Evolutionary conservation across 2,329 filamentous ascomycete genomes (phyloP).

Genomic region (Orbilia quercus): DNA sequence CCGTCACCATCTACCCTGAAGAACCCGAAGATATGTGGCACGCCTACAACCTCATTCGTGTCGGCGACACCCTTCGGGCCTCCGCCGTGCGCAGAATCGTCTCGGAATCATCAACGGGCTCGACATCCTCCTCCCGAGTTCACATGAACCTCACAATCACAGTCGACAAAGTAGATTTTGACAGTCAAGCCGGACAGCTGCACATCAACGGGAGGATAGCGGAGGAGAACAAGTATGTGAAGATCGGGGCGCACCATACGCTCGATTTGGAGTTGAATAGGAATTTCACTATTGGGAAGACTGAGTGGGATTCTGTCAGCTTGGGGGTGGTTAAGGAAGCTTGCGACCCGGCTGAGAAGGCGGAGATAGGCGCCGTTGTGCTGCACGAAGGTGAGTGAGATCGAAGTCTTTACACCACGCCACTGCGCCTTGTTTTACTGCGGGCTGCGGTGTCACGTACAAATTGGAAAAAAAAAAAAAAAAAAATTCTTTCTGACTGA

Average conservation of each 20-base stretch:
- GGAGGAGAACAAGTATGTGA: slow-evolving; percentile 75
- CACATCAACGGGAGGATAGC: slow-evolving; percentile 75
- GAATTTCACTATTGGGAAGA: slow-evolving; percentile 88
- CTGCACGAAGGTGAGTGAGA: slow-evolving; percentile 80
- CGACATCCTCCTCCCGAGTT: slow-evolving; percentile 72
- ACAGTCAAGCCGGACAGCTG: slow-evolving; percentile 74
- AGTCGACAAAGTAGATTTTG: slow-evolving; percentile 76
- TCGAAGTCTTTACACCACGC: too few species aligned
- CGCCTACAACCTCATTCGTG: slow-evolving; percentile 77
- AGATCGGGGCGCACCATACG: slow-evolving; percentile 75
- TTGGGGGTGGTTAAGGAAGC: slow-evolving; percentile 81
- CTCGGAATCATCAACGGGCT: slow-evolving; percentile 71
- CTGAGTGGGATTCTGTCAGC: slow-evolving; percentile 88
- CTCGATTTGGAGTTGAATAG: slow-evolving; percentile 87
- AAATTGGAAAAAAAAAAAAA: too few species aligned
- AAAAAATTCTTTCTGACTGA: too few species aligned
- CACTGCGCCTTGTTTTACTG: background rate
- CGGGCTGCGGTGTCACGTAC: slow-evolving; percentile 5
- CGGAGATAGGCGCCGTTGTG: slow-evolving; percentile 87
- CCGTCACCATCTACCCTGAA: slow-evolving; percentile 75
- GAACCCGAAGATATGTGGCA: slow-evolving; percentile 85
- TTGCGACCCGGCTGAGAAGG: slow-evolving; percentile 79
- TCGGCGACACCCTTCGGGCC: slow-evolving; percentile 73
- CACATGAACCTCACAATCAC: slow-evolving; percentile 74
- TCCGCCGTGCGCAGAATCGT: slow-evolving; percentile 75